Evolutionary conservation across 192 early-diverging fungal genomes (phyloP).

Genomic region (Gryganskiella cystojenkinii): DNA sequence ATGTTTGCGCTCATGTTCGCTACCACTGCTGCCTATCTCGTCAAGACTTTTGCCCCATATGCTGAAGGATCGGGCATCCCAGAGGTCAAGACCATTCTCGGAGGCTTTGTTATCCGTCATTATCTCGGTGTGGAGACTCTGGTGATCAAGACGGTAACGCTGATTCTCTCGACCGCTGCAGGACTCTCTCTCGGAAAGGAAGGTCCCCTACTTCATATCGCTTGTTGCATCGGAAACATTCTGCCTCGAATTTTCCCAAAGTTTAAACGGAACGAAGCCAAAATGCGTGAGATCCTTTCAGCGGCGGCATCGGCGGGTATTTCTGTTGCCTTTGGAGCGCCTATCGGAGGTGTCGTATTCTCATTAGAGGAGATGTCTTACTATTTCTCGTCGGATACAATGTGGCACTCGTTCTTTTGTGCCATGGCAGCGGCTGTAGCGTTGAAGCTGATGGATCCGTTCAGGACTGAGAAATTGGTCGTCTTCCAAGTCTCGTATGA

Average conservation of each 20-base stretch:
- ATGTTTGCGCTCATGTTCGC: constrained; percentile 58
- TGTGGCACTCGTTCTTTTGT: constrained; percentile 95
- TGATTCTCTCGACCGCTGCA: constrained; percentile 85
- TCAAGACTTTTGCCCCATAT: constrained; percentile 77
- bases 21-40: constrained; percentile 54
- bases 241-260: constrained; percentile 89
- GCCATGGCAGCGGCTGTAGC: constrained; percentile 90
- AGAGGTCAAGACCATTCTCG: constrained; percentile 95
- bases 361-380: constrained; percentile 94
- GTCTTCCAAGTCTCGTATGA: constrained; percentile 92
- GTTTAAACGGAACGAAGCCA: constrained; percentile 92
- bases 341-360: constrained; percentile 96
- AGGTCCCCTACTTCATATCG: constrained; percentile 94
- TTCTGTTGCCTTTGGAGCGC: constrained; percentile 95
- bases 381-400: constrained; percentile 93
- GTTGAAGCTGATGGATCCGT: constrained; percentile 81
- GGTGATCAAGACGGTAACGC: constrained; percentile 88
- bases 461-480: constrained; percentile 85
- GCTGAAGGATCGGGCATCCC: constrained; percentile 95
- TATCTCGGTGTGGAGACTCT: constrained; percentile 93
- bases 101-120: constrained; percentile 93
- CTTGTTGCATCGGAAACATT: constrained; percentile 90
- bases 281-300: constrained; percentile 93
- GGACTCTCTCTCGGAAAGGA: constrained; percentile 92
- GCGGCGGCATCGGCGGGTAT: constrained; percentile 94